These are phyloP conservation scores for Aspergillus glaucus DNA, from an alignment of 2,329 filamentous ascomycete species.

Conservation along the genomic window DNA sequence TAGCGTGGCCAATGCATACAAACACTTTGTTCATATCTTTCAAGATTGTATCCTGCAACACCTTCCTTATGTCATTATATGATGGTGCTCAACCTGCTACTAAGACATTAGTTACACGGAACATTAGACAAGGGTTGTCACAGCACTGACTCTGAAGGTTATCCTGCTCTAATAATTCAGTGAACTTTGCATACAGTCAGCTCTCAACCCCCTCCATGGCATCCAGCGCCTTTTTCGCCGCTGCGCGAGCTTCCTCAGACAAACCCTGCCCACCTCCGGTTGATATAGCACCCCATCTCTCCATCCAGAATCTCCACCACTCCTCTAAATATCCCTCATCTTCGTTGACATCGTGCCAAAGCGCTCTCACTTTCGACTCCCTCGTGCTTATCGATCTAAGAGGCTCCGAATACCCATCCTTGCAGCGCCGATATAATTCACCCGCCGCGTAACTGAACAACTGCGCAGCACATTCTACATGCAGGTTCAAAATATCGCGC, in stretches of 20 bases:
- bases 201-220: background rate
- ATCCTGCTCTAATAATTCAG: too few species aligned
- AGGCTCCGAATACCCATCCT: background rate
- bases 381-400: background rate
- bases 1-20: too few species aligned
- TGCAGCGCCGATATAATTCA: background rate
- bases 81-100: too few species aligned
- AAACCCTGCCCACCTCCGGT: background rate
- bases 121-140: too few species aligned
- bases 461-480: background rate
- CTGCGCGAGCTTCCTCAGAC: background rate
- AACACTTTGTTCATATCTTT: too few species aligned
- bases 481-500: background rate
- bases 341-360: background rate
- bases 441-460: background rate
- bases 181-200: too few species aligned
- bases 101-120: too few species aligned
- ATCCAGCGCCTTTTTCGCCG: background rate
- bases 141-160: too few species aligned
- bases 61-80: too few species aligned
- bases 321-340: background rate
- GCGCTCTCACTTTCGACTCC: background rate
- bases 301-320: background rate
- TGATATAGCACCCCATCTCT: background rate
- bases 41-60: too few species aligned